Percentiles rank a stretch among this genome's conserved stretches.
Evolutionary conservation across 192 early-diverging fungal genomes (phyloP).

Genomic region (Umbelopsis vinacea): DNA sequence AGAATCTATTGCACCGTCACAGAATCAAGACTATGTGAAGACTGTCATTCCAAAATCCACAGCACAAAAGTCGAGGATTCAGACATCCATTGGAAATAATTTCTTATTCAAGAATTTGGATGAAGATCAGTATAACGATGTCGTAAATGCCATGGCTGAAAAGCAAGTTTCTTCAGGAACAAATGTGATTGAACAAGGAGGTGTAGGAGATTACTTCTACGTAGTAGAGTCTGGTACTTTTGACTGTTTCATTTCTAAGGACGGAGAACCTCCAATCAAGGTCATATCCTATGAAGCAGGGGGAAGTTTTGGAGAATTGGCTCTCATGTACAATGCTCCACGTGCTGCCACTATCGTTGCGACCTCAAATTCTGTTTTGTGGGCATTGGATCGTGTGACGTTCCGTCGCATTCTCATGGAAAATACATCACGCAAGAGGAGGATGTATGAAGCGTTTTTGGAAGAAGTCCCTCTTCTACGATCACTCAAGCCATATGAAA

Average conservation of each 20-base stretch:
- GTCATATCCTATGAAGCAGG: conserved; percentile 82
- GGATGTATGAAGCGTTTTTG: conserved; percentile 95
- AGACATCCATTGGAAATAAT: conserved; percentile 80
- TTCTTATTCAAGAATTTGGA: conserved; percentile 95
- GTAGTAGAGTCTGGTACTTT: conserved; percentile 94
- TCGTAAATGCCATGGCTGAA: conserved; percentile 96
- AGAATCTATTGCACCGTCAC: conserved; percentile 94
- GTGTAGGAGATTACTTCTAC: conserved; percentile 97
- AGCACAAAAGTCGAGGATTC: conserved; percentile 84
- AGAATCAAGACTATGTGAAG: conserved; percentile 80
- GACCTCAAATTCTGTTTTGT: conserved; percentile 83
- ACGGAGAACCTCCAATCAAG: conserved; percentile 66
- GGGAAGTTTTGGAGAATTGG: conserved; percentile 97
- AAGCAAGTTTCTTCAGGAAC: conserved; percentile 72
- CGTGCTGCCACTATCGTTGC: conserved; percentile 94
- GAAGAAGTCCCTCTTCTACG: conserved; percentile 89
- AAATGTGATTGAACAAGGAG: conserved; percentile 91
- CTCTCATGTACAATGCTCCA: conserved; percentile 99
- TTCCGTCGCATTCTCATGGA: conserved; percentile 99
- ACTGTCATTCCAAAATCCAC: conserved; percentile 87
- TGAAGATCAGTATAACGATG: conserved; percentile 94
- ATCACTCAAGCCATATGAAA: conserved; percentile 93
- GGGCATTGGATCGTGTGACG: conserved; percentile 97
- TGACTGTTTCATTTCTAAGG: conserved; percentile 86
- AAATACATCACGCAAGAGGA: conserved; percentile 91